A percentile compares a stretch with the other conserved stretches of the same genome.
These are phyloP conservation scores for Cutaneotrichosporon arboriforme DNA, from an alignment of 1,284 basidiomycete species.

Conservation along the genomic window DNA sequence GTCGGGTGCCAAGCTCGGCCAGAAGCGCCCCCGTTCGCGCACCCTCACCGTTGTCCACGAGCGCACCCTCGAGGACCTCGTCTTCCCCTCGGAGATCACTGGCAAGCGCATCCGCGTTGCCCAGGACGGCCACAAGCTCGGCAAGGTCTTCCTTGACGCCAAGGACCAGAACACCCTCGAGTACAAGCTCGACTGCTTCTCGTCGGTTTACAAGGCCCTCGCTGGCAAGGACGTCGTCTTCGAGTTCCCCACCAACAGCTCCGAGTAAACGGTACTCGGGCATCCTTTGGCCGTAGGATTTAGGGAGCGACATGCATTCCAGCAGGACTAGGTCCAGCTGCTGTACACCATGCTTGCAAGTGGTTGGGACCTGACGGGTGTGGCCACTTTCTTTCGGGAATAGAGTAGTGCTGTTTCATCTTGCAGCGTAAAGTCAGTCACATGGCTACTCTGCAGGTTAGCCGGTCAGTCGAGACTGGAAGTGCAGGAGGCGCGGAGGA, in stretches of 20 bases:
- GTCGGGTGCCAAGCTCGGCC: constrained; percentile 68
- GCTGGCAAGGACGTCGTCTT: constrained; percentile 50
- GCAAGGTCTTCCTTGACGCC: constrained; percentile 97
- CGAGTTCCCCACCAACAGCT: constrained; percentile 45
- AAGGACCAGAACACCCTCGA: constrained; percentile 98
- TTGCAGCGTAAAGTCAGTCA: too few relatives aligned
- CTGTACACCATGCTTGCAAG: constrained; percentile 14
- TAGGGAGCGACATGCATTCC: constrained; percentile 34
- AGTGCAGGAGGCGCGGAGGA: too few relatives aligned
- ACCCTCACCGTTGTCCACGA: constrained; percentile 98
- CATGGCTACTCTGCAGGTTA: too few relatives aligned
- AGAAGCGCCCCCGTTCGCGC: constrained; percentile 94
- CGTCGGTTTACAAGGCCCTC: constrained; percentile 48
- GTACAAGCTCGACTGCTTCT: constrained; percentile 72
- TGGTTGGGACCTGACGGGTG: too few relatives aligned
- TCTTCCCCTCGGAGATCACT: constrained; percentile 97
- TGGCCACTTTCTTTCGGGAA: not conserved
- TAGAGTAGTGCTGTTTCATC: too few relatives aligned
- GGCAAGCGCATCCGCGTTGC: constrained; percentile 93
- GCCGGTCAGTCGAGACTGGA: too few relatives aligned
- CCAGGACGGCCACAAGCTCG: constrained; percentile 82
- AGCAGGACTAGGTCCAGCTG: constrained; percentile 11
- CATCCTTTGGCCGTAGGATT: constrained; percentile 19
- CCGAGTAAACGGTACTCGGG: constrained; percentile 32
- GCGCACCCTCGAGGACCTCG: constrained; percentile 96